A percentile compares a stretch with the other conserved stretches of the same genome.
Conservation (phyloP, 768 basidiomycete genomes). For the Boletus rubropictus region DNA sequence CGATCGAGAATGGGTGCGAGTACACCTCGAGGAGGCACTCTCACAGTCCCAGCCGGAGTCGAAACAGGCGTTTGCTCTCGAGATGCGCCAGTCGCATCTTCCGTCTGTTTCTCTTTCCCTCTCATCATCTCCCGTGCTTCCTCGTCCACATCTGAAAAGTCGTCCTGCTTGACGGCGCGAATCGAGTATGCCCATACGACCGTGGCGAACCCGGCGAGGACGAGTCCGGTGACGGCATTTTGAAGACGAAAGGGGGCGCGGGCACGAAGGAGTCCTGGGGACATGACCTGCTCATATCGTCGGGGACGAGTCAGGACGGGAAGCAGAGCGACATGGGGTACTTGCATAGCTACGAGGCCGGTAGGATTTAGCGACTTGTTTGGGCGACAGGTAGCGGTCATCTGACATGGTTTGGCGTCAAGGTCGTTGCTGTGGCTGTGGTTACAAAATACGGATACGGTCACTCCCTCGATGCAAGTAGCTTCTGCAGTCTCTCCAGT, state of each 20-base stretch:
- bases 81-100: not conserved
- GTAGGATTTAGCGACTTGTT: conserved; percentile 33
- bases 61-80: not conserved
- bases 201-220: conserved; percentile 66
- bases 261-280: conserved; percentile 81
- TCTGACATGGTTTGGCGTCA: conserved; percentile 23
- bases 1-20: conserved; percentile 39
- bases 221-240: conserved; percentile 74
- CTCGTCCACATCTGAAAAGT: conserved; percentile 82
- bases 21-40: conserved; percentile 36
- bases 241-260: conserved; percentile 74
- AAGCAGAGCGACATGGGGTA: not conserved
- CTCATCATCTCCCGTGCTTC: conserved; percentile 58
- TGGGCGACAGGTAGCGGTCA: conserved; percentile 32
- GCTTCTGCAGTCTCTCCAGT: conserved; percentile 60
- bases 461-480: conserved; percentile 18
- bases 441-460: not conserved
- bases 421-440: conserved; percentile 12
- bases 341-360: conserved; percentile 36
- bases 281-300: conserved; percentile 51
- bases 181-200: conserved; percentile 93
- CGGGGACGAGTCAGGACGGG: not conserved
- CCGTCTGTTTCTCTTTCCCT: conserved; percentile 14
- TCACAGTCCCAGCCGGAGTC: not conserved
- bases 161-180: conserved; percentile 88